Evolutionary conservation across 305 asterid species (phyloP).

Genomic region (Ilex paraguariensis): DNA sequence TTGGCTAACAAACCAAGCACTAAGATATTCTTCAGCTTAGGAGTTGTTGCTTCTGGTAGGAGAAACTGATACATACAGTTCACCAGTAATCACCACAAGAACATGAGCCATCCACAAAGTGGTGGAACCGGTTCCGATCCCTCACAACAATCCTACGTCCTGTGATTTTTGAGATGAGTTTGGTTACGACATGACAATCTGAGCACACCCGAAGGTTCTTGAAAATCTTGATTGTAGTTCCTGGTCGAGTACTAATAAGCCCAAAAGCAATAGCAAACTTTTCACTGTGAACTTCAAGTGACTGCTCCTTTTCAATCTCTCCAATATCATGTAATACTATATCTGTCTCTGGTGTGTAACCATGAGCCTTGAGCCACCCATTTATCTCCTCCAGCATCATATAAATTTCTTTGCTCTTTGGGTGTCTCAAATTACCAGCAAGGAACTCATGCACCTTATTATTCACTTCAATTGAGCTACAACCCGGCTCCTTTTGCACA

Average conservation of each 20-base stretch:
- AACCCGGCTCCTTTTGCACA: slow-evolving; percentile 33
- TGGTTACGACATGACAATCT: slow-evolving; percentile 37
- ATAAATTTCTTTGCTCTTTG: slow-evolving; percentile 29
- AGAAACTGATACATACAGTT: not conserved
- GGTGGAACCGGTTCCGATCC: slow-evolving; percentile 36
- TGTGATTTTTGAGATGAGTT: slow-evolving; percentile 31
- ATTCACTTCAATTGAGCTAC: slow-evolving; percentile 35
- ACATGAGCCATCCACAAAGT: slow-evolving; percentile 29
- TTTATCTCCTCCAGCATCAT: slow-evolving; percentile 27
- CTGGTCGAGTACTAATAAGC: slow-evolving; percentile 28
- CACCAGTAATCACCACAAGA: slow-evolving; percentile 38
- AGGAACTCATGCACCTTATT: slow-evolving; percentile 30
- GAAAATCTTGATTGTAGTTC: slow-evolving; percentile 30
- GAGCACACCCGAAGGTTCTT: slow-evolving; percentile 35
- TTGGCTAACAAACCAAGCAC: too few species aligned
- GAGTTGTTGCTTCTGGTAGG: too few species aligned
- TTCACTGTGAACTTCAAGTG: slow-evolving; percentile 36
- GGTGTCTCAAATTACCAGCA: slow-evolving; percentile 27
- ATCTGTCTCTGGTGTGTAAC: slow-evolving; percentile 21
- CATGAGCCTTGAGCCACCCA: slow-evolving; percentile 22
- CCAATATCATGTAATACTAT: slow-evolving; percentile 26
- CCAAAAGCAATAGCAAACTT: slow-evolving; percentile 36
- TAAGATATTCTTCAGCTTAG: too few species aligned
- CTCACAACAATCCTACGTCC: slow-evolving; percentile 31
- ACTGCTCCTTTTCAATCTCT: slow-evolving; percentile 15